Percentiles rank a stretch among this genome's conserved stretches.
Conservation (phyloP, 352 stramenopile species). For the Phytopythium ostracodes region DNA sequence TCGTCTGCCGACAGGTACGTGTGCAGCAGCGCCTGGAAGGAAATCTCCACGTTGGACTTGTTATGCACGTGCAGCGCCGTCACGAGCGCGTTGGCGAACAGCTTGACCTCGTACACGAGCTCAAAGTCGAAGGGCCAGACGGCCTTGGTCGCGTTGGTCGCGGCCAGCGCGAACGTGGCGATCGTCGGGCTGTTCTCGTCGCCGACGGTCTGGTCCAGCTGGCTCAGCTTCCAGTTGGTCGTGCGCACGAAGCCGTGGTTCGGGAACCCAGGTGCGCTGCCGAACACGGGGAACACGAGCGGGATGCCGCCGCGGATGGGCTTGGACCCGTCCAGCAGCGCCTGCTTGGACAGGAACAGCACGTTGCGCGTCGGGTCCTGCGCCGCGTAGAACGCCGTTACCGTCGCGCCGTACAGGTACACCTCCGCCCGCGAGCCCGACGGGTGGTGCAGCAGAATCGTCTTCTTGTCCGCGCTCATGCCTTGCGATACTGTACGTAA, state of each 20-base stretch:
- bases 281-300: slow-evolving; percentile 96
- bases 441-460: slow-evolving; percentile 51
- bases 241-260: slow-evolving; percentile 94
- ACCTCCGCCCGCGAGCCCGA: slow-evolving; percentile 75
- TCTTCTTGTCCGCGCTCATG: slow-evolving; percentile 4
- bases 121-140: slow-evolving; percentile 79
- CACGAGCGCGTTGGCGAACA: slow-evolving; percentile 74
- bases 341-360: slow-evolving; percentile 91
- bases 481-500: no score
- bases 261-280: slow-evolving; percentile 75
- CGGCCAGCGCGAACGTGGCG: slow-evolving; percentile 58
- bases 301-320: slow-evolving; percentile 95
- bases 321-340: slow-evolving; percentile 89
- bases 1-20: slow-evolving; percentile 91
- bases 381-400: slow-evolving; percentile 83
- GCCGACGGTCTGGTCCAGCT: slow-evolving; percentile 35
- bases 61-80: slow-evolving; percentile 92
- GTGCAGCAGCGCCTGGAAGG: slow-evolving; percentile 94
- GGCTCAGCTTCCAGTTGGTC: slow-evolving; percentile 54
- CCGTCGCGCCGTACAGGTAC: slow-evolving; percentile 90
- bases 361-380: slow-evolving; percentile 75
- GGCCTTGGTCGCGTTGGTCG: slow-evolving; percentile 34
- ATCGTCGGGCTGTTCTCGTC: slow-evolving; percentile 42
- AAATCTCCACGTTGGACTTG: slow-evolving; percentile 72
- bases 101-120: slow-evolving; percentile 85